Base-by-base conservation (phyloP, 2,329 filamentous ascomycete genomes). In the Mycogone perniciosa region DNA sequence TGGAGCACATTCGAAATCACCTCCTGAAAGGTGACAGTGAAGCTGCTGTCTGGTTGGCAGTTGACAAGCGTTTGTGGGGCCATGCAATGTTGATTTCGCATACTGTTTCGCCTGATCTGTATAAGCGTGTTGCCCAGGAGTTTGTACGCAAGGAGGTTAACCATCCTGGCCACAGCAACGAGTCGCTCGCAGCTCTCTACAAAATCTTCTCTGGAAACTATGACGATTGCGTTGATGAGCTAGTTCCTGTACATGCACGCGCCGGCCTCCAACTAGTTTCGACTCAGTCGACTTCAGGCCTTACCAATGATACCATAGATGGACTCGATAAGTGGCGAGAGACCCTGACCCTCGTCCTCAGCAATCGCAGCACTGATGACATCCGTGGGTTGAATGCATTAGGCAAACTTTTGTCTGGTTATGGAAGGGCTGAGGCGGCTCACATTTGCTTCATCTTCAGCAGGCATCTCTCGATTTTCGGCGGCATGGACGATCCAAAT, bases 141-240 rank as follows among this genome's bases (percentile, higher is more conserved):
- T 99, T 99, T 62, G 86, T 99, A 13, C 86, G 90, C 58, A 91
- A 95, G 62, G 93, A 99, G 66, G 89, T 99, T 50, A 95, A 93
- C 65, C 85, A 85, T 47, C 74, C 85, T 4, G 84, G 88, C 2
- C 82, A 85, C 48, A 88, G 86, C 59, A 90, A 90, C 48, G 88
- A 96, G 67, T 88, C 92, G 2, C 76, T 99, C 42, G 91, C 92
- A 31, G 89, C 92, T 0, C 72, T 99, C 4, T 99, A 99, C 67
- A 89, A 95, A 63, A 84, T 97, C 1, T 85, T 99, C 54, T 93
- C 91, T 27, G 92, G 93, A 0, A 99, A 96, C 63, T 82, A 86
- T 52, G 91, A 96, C 57, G 93, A 99, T 60, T 95, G 90, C 57
- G 85, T 97, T 11, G 93, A 99, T 65, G 91, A 97, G 67, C 83